A percentile compares a stretch with the other conserved stretches of the same genome.
phyloP scores from a whole-genome alignment of 148 eudicot genomes.

The Suaeda aralocaspica region DNA sequence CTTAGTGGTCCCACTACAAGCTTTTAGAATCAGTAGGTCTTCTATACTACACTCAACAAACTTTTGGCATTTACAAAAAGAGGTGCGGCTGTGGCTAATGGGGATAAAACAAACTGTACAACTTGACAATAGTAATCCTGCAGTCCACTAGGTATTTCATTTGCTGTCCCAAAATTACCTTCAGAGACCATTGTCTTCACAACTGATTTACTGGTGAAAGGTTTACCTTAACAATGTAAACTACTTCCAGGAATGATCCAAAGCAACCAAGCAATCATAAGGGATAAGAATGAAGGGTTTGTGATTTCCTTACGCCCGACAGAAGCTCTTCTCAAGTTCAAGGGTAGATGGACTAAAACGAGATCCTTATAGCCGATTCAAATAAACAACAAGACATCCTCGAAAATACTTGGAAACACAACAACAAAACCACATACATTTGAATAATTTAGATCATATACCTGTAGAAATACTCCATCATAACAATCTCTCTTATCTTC shows the following conservation, averaged over 20 bases:
- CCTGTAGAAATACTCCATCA: constrained; percentile 72
- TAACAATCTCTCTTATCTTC: constrained; percentile 42
- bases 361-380: background rate
- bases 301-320: background rate
- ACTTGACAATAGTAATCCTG: too few relatives aligned
- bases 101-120: background rate
- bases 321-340: background rate
- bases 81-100: background rate
- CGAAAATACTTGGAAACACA: background rate
- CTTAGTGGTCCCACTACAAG: too few relatives aligned
- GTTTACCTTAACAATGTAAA: background rate
- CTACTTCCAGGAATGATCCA: background rate
- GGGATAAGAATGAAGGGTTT: background rate
- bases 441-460: constrained; percentile 18
- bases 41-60: too few relatives aligned
- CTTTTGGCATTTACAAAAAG: background rate
- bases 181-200: background rate
- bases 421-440: too few relatives aligned
- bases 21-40: too few relatives aligned
- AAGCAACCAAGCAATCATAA: background rate
- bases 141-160: background rate
- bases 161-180: too few relatives aligned
- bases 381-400: background rate
- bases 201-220: background rate
- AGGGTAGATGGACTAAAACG: background rate